Evolutionary conservation across 345 rosid species (phyloP).

Genomic region (Boechera stricta): DNA sequence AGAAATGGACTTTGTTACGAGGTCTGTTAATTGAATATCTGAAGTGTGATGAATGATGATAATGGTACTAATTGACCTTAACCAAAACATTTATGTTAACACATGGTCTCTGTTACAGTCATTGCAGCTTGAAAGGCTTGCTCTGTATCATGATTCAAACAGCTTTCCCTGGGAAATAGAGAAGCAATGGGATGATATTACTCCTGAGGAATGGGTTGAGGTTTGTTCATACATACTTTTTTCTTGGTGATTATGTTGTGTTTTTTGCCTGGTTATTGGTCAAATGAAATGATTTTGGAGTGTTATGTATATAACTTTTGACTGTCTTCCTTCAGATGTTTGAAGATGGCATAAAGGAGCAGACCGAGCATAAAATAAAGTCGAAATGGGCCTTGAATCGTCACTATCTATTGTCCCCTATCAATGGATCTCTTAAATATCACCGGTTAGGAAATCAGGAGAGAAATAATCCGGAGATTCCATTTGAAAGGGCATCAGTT

Average conservation of each 20-base stretch:
- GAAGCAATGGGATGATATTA: constrained; percentile 90
- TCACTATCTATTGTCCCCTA: constrained; percentile 82
- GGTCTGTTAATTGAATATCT: constrained; percentile 22
- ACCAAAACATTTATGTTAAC: constrained; percentile 34
- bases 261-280: constrained; percentile 11
- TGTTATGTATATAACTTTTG: constrained; percentile 15
- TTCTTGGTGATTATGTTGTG: constrained; percentile 12
- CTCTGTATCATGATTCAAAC: constrained; percentile 89
- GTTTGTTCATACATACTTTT: constrained; percentile 54
- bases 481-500: constrained; percentile 92
- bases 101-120: constrained; percentile 62
- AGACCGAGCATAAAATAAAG: constrained; percentile 49
- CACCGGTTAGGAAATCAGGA: constrained; percentile 97
- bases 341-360: constrained; percentile 94
- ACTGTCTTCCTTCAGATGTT: constrained; percentile 63
- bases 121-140: constrained; percentile 92
- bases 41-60: constrained; percentile 31
- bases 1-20: constrained; percentile 16
- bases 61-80: constrained; percentile 26
- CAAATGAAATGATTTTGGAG: constrained; percentile 21
- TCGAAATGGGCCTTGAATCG: constrained; percentile 84
- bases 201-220: constrained; percentile 93
- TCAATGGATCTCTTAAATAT: constrained; percentile 89
- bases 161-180: constrained; percentile 81
- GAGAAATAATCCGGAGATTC: constrained; percentile 86